Conservation (phyloP, 495 filamentous ascomycete species). For the Podospora anserina region DNA sequence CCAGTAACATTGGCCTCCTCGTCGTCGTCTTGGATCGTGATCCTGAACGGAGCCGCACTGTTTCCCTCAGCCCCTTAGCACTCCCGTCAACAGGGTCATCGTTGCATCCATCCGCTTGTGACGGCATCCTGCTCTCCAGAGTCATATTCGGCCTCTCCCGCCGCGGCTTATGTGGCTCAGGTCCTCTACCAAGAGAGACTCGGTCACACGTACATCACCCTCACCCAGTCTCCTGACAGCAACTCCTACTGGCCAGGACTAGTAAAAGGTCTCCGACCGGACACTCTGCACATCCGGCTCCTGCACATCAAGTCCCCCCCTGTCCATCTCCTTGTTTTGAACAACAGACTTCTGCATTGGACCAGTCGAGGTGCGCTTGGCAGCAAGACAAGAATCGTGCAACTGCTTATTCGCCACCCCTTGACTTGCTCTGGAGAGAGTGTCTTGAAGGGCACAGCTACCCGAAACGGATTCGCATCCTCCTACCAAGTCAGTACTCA, state of each 20-base stretch:
- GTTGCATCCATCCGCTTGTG: slow-evolving; percentile 24
- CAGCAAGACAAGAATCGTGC: slow-evolving; percentile 11
- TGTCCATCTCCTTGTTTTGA: background rate
- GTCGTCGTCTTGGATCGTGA: slow-evolving; percentile 6
- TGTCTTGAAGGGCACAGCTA: slow-evolving; percentile 8
- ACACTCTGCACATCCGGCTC: slow-evolving; percentile 18
- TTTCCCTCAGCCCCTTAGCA: background rate
- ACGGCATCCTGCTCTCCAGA: slow-evolving; percentile 12
- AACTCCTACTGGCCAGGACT: background rate
- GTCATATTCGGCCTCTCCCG: slow-evolving; percentile 23
- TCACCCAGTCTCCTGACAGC: slow-evolving; percentile 11
- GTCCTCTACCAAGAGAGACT: slow-evolving; percentile 15
- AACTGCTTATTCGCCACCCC: slow-evolving; percentile 23
- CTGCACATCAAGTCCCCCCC: slow-evolving; percentile 12
- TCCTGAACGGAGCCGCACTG: slow-evolving; percentile 12
- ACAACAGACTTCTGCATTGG: slow-evolving; percentile 11
- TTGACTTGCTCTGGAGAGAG: slow-evolving; percentile 7
- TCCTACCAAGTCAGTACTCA: slow-evolving; percentile 4
- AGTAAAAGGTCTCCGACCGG: slow-evolving; percentile 1
- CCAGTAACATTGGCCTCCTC: slow-evolving; percentile 15
- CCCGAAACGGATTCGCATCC: slow-evolving; percentile 6
- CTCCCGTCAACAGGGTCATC: slow-evolving; percentile 11
- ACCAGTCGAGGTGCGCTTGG: slow-evolving; percentile 19
- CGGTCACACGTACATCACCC: slow-evolving; percentile 10
- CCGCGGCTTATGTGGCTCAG: slow-evolving; percentile 13